Percentiles rank a stretch among this genome's conserved stretches.
Conservation (phyloP, 306 rosid species). For the Vigna radiata region DNA sequence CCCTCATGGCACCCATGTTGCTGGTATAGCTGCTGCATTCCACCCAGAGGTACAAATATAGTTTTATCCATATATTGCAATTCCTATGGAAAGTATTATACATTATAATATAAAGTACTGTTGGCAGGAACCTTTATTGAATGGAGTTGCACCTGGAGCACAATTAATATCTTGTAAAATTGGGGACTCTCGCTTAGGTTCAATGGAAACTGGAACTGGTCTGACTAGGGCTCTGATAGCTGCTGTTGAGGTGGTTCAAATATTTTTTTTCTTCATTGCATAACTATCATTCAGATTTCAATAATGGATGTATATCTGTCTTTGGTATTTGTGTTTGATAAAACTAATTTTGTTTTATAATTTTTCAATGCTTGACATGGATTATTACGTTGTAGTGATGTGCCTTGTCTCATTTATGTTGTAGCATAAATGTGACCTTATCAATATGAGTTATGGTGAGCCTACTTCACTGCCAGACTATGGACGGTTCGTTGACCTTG, state of each 20-base stretch:
- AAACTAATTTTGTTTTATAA: conserved; percentile 31
- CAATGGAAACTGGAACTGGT: conserved; percentile 99
- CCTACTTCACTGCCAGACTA: conserved; percentile 88
- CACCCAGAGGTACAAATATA: conserved; percentile 77
- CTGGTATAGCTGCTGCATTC: conserved; percentile 94
- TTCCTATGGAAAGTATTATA: conserved; percentile 31
- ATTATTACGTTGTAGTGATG: conserved; percentile 39
- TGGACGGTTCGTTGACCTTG: conserved; percentile 98
- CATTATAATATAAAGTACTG: conserved; percentile 42
- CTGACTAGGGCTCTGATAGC: conserved; percentile 94
- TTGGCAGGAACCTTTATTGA: conserved; percentile 85
- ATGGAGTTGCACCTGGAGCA: conserved; percentile 99
- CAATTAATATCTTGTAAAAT: conserved; percentile 95
- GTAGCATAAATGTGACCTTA: conserved; percentile 97
- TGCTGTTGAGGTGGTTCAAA: conserved; percentile 83
- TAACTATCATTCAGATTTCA: conserved; percentile 30
- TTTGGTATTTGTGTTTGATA: conserved; percentile 12
- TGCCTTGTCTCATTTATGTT: conserved; percentile 40
- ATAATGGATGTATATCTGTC: conserved; percentile 32
- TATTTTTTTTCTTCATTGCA: conserved; percentile 29
- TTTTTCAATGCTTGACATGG: conserved; percentile 39
- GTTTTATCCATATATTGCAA: conserved; percentile 30
- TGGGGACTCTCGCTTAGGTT: conserved; percentile 97
- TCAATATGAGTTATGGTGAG: conserved; percentile 99
- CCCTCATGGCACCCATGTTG: conserved; percentile 96